Evolutionary conservation across 1,139 yeast species (phyloP).

Genomic region (Saccharomyces hybrid): DNA sequence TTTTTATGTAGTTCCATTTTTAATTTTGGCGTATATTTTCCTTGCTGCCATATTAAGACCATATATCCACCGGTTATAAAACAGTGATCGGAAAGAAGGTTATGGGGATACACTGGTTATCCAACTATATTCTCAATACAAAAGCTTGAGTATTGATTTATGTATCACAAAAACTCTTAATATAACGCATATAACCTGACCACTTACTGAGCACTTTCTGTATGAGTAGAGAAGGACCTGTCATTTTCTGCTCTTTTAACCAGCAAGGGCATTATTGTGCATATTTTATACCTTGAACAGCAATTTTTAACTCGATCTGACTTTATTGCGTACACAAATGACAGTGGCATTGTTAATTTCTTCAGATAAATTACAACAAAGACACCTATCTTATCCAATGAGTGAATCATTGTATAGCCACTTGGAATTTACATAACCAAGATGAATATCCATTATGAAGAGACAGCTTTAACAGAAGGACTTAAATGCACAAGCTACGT

Average conservation of each 20-base stretch:
- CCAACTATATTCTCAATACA: neutral
- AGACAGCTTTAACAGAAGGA: neutral
- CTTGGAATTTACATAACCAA: neutral
- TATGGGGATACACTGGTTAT: neutral
- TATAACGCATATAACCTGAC: neutral
- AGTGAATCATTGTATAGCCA: neutral
- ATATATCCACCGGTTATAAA: neutral
- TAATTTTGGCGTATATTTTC: neutral
- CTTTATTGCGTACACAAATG: neutral
- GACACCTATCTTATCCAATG: neutral
- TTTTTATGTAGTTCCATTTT: neutral
- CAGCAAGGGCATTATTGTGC: neutral
- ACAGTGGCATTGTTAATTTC: neutral
- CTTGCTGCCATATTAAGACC: neutral
- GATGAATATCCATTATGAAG: neutral
- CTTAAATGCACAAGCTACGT: neutral
- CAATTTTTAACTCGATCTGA: neutral
- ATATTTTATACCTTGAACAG: neutral
- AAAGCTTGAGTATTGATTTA: neutral
- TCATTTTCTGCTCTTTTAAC: neutral
- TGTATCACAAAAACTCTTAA: neutral
- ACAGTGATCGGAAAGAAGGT: neutral
- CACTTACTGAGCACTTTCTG: neutral
- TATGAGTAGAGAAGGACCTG: neutral
- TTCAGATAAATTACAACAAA: neutral